Percentiles rank a stretch among this genome's conserved stretches.
These are phyloP conservation scores for Pythium periplocum DNA, from an alignment of 352 stramenopile genomes.

Conservation along the genomic window DNA sequence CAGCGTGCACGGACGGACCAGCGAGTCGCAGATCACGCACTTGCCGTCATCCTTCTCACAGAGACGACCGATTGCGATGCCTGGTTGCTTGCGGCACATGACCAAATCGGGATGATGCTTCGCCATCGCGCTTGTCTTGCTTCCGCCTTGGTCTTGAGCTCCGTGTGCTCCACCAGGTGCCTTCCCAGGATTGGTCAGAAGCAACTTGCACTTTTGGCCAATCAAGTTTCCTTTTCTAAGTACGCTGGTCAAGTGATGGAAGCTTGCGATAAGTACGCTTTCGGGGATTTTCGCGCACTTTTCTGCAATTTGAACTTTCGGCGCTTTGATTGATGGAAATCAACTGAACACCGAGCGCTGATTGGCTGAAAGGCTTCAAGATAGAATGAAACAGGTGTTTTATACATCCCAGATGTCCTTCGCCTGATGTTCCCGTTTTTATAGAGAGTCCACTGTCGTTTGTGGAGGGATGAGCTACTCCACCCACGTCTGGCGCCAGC, in stretches of 20 bases:
- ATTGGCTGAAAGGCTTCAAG: slow-evolving; percentile 7
- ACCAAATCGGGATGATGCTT: slow-evolving; percentile 99
- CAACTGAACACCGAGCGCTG: neutral
- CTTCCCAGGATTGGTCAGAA: slow-evolving; percentile 8
- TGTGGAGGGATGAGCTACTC: slow-evolving; percentile 27
- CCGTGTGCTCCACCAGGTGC: neutral
- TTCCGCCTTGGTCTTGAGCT: neutral
- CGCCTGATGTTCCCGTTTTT: too few species aligned
- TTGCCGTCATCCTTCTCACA: slow-evolving; percentile 99
- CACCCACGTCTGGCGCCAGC: neutral
- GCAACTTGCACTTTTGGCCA: slow-evolving; percentile 6
- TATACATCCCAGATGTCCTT: too few species aligned
- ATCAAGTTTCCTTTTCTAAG: slow-evolving; percentile 6
- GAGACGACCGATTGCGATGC: slow-evolving; percentile 94
- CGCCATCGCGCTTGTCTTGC: slow-evolving; percentile 73
- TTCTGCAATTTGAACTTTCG: too few species aligned
- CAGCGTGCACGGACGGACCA: slow-evolving; percentile 96
- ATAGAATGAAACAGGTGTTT: too few species aligned
- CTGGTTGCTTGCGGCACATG: slow-evolving; percentile 99
- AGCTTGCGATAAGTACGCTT: too few species aligned
- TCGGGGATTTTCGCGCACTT: too few species aligned
- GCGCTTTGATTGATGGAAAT: too few species aligned
- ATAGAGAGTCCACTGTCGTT: neutral
- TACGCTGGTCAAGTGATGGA: slow-evolving; percentile 1
- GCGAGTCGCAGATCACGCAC: slow-evolving; percentile 99